These are phyloP conservation scores for Cadophora sp. DNA, from an alignment of 2,329 filamentous ascomycete species.

Conservation along the genomic window DNA sequence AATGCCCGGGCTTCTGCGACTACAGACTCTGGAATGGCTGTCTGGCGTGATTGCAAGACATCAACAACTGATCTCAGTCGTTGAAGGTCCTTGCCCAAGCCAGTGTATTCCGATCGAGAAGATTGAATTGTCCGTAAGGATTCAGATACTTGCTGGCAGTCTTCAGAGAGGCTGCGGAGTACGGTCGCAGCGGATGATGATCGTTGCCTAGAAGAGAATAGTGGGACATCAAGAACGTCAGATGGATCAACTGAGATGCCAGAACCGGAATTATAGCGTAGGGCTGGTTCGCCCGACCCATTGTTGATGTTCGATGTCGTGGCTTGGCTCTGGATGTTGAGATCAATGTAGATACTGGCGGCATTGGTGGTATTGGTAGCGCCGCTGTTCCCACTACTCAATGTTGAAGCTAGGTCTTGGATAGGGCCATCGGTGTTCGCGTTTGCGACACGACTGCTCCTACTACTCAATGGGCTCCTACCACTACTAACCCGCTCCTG, in stretches of 20 bases:
- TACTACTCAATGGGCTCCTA: conserved; percentile 12
- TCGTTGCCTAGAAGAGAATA: neutral
- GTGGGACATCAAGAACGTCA: conserved; percentile 21
- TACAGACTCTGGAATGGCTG: neutral
- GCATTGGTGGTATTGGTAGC: neutral
- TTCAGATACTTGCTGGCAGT: neutral
- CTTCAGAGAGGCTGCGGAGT: conserved; percentile 6
- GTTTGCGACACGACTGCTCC: neutral
- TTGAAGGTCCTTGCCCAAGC: conserved; percentile 20
- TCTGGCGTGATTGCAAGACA: conserved; percentile 4
- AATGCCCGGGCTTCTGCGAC: neutral
- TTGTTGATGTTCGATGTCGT: neutral
- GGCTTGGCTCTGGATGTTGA: neutral
- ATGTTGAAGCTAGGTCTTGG: neutral
- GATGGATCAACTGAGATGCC: conserved; percentile 22
- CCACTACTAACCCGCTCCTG: conserved; percentile 16
- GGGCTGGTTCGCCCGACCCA: neutral
- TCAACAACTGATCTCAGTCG: conserved; percentile 15
- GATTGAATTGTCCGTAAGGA: conserved; percentile 10
- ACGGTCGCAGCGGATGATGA: neutral
- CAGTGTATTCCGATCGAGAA: conserved; percentile 11
- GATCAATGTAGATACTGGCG: neutral
- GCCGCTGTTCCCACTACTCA: neutral
- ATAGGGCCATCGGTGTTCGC: neutral
- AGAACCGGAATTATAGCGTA: conserved; percentile 7